phyloP scores from a whole-genome alignment of 768 basidiomycete genomes.

The Porpolomopsis calyptriformis region DNA sequence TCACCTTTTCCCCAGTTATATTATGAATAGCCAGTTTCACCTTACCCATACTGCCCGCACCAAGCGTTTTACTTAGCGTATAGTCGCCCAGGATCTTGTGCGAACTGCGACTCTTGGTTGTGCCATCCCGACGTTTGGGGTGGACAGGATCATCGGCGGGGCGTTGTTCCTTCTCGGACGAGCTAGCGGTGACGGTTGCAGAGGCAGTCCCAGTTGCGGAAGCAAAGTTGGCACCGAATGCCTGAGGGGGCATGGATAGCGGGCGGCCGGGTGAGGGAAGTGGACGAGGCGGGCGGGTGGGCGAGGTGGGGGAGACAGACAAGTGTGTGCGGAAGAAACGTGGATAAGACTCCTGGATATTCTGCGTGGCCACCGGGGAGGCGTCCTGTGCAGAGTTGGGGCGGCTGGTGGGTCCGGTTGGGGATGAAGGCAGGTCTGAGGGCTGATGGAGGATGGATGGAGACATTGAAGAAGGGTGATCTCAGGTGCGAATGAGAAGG shows the following conservation, averaged over 20 bases:
- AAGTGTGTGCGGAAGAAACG: too few relatives aligned
- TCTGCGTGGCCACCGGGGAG: too few relatives aligned
- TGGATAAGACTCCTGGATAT: too few relatives aligned
- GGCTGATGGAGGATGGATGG: too few relatives aligned
- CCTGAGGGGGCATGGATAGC: slow-evolving; percentile 67
- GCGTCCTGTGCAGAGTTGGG: too few relatives aligned
- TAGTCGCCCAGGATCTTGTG: slow-evolving; percentile 83
- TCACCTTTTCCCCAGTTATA: slow-evolving; percentile 82
- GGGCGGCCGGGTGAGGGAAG: slow-evolving; percentile 32
- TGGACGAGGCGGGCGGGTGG: slow-evolving; percentile 13
- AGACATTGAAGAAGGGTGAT: too few relatives aligned
- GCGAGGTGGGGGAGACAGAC: slow-evolving; percentile 13
- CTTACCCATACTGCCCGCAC: slow-evolving; percentile 98
- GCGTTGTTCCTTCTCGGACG: slow-evolving; percentile 16
- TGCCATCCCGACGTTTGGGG: slow-evolving; percentile 22
- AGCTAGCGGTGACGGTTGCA: slow-evolving; percentile 24
- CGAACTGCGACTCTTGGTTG: slow-evolving; percentile 23
- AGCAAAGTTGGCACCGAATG: slow-evolving; percentile 19
- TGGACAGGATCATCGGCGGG: slow-evolving; percentile 21
- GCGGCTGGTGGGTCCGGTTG: too few relatives aligned
- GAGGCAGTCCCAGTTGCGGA: slow-evolving; percentile 12
- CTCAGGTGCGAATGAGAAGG: too few relatives aligned
- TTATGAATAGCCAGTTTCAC: slow-evolving; percentile 93
- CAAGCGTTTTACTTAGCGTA: slow-evolving; percentile 91
- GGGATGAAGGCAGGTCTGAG: too few relatives aligned